phyloP scores from a whole-genome alignment of 164 flowering plant genomes.

The Vitis cinerea region DNA sequence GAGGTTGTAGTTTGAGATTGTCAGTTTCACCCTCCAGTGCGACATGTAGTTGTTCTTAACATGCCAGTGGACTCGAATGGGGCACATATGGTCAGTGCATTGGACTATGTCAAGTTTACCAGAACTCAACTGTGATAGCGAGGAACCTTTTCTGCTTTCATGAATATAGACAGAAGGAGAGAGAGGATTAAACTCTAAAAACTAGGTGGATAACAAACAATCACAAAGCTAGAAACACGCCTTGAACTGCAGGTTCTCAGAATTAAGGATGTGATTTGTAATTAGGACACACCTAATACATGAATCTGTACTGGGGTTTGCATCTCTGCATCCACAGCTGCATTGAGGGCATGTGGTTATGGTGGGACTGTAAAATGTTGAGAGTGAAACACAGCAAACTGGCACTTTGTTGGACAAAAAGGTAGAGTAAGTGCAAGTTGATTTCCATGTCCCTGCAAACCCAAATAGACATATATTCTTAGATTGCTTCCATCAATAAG shows the following conservation, averaged over 20 bases:
- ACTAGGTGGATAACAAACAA: not conserved
- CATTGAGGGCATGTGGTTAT: conserved; percentile 59
- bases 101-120: conserved; percentile 19
- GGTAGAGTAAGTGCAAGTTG: conserved; percentile 62
- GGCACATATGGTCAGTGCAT: conserved; percentile 77
- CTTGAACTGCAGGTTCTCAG: not conserved
- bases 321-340: conserved; percentile 63
- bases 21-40: conserved; percentile 64
- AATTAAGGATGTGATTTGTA: not conserved
- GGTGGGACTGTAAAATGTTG: conserved; percentile 56
- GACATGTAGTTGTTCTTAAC: conserved; percentile 48
- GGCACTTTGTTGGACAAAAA: conserved; percentile 53
- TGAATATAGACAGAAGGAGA: conserved; percentile 5
- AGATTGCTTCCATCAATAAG: too few relatives aligned
- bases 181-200: not conserved
- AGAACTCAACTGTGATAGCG: not conserved
- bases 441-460: conserved; percentile 74
- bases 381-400: conserved; percentile 65
- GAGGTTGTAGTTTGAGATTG: conserved; percentile 53
- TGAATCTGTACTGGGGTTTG: conserved; percentile 14
- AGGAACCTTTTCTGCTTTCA: conserved; percentile 15
- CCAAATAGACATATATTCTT: too few relatives aligned
- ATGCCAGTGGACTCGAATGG: conserved; percentile 70
- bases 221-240: not conserved
- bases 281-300: conserved; percentile 39